phyloP scores from a whole-genome alignment of 768 basidiomycete species.

The Podaxis pistillaris region DNA sequence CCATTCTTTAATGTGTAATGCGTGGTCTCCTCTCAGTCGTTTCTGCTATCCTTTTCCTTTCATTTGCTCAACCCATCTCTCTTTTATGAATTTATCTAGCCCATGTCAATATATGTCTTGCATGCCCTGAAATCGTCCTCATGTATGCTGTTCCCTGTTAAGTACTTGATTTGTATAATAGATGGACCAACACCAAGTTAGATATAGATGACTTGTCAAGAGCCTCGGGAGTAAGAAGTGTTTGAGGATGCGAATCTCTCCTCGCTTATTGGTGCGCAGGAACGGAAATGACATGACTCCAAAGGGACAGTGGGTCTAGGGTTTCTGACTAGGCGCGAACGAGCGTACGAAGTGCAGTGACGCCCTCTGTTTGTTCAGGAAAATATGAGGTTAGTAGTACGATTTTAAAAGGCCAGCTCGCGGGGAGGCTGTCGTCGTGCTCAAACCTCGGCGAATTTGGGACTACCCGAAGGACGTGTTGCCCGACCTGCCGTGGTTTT shows the following conservation, averaged over 20 bases:
- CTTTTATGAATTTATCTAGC: conserved; percentile 18
- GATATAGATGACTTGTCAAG: too few relatives aligned
- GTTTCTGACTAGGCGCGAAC: background rate
- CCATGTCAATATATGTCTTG: conserved; percentile 12
- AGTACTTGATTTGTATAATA: background rate
- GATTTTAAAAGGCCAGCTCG: background rate
- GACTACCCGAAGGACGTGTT: background rate
- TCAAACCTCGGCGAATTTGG: background rate
- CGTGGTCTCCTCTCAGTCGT: background rate
- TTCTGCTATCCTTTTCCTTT: conserved; percentile 6
- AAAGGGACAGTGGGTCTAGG: background rate
- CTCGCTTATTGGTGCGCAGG: background rate
- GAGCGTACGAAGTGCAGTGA: background rate
- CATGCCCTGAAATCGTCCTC: background rate
- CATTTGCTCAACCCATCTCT: conserved; percentile 8
- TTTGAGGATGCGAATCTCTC: background rate
- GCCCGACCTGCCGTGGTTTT: background rate
- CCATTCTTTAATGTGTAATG: conserved; percentile 9
- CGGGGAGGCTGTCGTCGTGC: background rate
- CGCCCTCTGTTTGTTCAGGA: background rate
- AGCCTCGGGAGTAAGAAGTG: background rate
- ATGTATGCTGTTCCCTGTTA: background rate
- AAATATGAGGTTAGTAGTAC: background rate
- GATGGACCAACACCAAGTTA: background rate
- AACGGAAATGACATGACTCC: conserved; percentile 1